A percentile compares a stretch with the other conserved stretches of the same genome.
phyloP scores from a whole-genome alignment of 208 protist genomes.

The Trypanosomatidae sp. region DNA sequence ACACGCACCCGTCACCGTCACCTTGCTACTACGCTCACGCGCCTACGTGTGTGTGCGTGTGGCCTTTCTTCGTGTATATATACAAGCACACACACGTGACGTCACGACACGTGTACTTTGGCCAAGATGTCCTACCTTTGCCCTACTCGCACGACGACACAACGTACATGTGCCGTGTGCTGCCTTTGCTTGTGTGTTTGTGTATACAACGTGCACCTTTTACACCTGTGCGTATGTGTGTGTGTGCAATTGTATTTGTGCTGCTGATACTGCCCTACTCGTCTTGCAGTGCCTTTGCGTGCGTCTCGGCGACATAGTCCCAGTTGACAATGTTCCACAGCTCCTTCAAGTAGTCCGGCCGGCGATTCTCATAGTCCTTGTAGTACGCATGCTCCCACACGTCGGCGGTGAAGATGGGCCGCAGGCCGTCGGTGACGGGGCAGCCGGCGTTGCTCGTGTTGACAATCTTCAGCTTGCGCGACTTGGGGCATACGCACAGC shows the following conservation, averaged over 20 bases:
- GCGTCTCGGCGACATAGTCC: constrained; percentile 57
- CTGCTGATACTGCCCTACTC: not conserved
- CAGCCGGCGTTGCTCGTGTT: constrained; percentile 87
- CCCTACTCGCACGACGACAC: too few species aligned
- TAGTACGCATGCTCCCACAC: constrained; percentile 95
- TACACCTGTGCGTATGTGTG: not conserved
- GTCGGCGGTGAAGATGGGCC: constrained; percentile 81
- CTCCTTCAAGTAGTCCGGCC: constrained; percentile 82
- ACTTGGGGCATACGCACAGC: constrained; percentile 78
- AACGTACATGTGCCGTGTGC: too few species aligned
- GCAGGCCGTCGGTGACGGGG: constrained; percentile 48
- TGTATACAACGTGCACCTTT: not conserved
- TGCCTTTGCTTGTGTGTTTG: constrained; percentile 1
- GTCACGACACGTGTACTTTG: too few species aligned
- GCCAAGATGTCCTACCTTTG: too few species aligned
- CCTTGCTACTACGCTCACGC: too few species aligned
- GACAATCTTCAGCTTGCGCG: constrained; percentile 64
- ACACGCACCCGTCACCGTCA: too few species aligned
- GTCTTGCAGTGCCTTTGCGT: constrained; percentile 24
- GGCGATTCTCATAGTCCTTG: constrained; percentile 88
- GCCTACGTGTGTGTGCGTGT: too few species aligned
- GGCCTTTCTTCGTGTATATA: too few species aligned
- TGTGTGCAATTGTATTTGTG: not conserved
- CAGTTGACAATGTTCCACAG: constrained; percentile 85
- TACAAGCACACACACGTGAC: too few species aligned